These are phyloP conservation scores for Drosera capensis DNA, from an alignment of 148 eudicot species.

Conservation along the genomic window DNA sequence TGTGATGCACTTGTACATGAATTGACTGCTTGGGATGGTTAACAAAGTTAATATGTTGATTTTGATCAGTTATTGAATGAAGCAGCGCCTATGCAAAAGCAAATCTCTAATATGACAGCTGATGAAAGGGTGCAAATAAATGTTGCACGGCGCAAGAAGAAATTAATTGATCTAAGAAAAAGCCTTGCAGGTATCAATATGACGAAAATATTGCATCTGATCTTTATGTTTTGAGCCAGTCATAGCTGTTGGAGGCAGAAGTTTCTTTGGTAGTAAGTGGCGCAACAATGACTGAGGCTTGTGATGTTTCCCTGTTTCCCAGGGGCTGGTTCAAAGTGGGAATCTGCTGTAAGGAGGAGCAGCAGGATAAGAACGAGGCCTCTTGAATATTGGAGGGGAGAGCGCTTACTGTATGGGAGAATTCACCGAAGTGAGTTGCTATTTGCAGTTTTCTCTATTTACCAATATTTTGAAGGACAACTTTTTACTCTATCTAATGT, in stretches of 20 bases:
- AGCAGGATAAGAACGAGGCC: conserved; percentile 66
- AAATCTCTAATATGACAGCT: not conserved
- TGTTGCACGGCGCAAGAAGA: conserved; percentile 11
- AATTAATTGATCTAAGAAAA: conserved; percentile 20
- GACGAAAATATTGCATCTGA: too few species aligned
- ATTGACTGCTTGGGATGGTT: too few species aligned
- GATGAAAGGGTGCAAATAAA: conserved; percentile 4
- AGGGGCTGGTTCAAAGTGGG: conserved; percentile 64
- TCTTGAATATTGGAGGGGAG: conserved; percentile 80
- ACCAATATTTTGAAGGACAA: not conserved
- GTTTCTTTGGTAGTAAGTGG: conserved; percentile 2
- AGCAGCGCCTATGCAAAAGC: not conserved
- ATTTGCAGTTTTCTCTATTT: not conserved
- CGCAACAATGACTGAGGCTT: too few species aligned
- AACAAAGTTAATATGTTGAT: too few species aligned
- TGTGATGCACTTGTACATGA: too few species aligned
- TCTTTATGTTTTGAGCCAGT: too few species aligned
- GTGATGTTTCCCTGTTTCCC: conserved; percentile 11
- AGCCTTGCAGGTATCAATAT: conserved; percentile 77
- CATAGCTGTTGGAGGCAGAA: too few species aligned
- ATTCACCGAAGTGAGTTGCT: conserved; percentile 50
- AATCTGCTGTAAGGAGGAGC: conserved; percentile 55
- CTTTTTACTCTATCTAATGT: too few species aligned
- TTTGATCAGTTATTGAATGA: too few species aligned
- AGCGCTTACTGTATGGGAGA: conserved; percentile 57